Evolutionary conservation across 2,329 filamentous ascomycete species (phyloP), one percentile per base, ranked within the genome.

Genomic region (Neurospora sp.): DNA sequence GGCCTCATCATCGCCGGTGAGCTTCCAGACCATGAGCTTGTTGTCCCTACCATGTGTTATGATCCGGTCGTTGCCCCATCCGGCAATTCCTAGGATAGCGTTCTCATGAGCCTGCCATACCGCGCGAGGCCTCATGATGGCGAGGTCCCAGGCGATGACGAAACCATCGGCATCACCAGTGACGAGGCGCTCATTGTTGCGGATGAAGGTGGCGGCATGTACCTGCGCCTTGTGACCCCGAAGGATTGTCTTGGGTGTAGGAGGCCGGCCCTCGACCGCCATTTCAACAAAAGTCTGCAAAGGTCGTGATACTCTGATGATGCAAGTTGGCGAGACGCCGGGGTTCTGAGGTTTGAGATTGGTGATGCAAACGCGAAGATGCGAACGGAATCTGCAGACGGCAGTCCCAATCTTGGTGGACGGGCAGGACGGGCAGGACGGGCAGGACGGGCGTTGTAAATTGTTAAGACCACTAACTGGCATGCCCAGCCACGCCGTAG

Each of bases 1-100:
- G 28, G 83, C 78, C 76, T 96, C 91, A 69, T 91, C 87, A 8
- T 83, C 78, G 40, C 78, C 76, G 12, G 83, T 81, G 15, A 97
- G 78, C 76, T 91, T 90, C 96, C 96, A 99, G 19, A 97, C 90
- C 28, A 91, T 85, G 66, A 98, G 85, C 76, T 89, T 92, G 78
- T 96, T 91, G 78, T 99, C 96, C 78, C 96, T 88, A 15, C 95
- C 95, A 81, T 98, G 94, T 41, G 93, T 97, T 79, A 97, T 91
- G 70, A 98, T 82, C 74, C 86, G 90, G 71, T 91, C 88, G n/a
- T 80, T 74, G 2, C 86, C 88, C 89, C 93, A 97, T 41, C 84
- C 88, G 66, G 85, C 85, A 52, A 96, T 83, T 4, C 90, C 92
- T 17, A 98, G 83, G 37, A 98, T 89, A 23, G 92, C 87, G 40